Evolutionary conservation across 2,329 filamentous ascomycete genomes (phyloP), one percentile per base, ranked within the genome.

Genomic region (Lecanicillium sp.): DNA sequence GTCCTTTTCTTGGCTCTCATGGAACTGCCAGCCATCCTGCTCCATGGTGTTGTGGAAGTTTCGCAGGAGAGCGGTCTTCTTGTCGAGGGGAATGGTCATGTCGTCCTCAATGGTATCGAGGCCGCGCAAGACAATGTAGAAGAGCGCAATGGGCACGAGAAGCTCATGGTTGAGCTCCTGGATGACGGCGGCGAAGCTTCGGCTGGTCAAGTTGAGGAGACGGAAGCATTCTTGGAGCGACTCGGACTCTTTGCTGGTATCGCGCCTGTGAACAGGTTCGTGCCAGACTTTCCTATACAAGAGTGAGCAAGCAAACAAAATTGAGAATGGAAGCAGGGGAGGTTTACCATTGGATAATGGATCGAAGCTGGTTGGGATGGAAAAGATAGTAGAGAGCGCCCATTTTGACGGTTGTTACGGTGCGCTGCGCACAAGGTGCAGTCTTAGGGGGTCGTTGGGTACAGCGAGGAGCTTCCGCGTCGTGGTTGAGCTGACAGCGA

Each of bases 91-190:
- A 44, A 98, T 82, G 5, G 88, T 94, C 80, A 96, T 97, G 63
- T 98, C 92, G 70, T 98, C 92, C 65, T 98, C 92, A 44, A 98
- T 86, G n/a, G 92, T 98, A 62, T 98, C 92, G 36, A 98, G 76
- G 33, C 87, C 92, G 44, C 92, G 86, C 39, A 98, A 74, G 38
- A 87, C 77, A 19, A 98, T 77, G 68, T 98, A 98, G 73, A 98
- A 98, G 9, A 97, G 71, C 40, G 82, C 80, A 33, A 97, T 75
- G 17, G 92, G 88, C 29, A 96, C 77, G 27, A 97, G 77, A 22
- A 98, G 79, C 65, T 98, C 90, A 1, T 88, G 88, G 58, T 96
- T 89, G 31, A 98, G 76, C 66, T 98, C 92, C 64, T 94, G 80
- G 48, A 98, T 98, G 57, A 98, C 92, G 33, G 87, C 74, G 37